These are phyloP conservation scores for Citrus sp. DNA, from an alignment of 345 rosid species.

Conservation along the genomic window DNA sequence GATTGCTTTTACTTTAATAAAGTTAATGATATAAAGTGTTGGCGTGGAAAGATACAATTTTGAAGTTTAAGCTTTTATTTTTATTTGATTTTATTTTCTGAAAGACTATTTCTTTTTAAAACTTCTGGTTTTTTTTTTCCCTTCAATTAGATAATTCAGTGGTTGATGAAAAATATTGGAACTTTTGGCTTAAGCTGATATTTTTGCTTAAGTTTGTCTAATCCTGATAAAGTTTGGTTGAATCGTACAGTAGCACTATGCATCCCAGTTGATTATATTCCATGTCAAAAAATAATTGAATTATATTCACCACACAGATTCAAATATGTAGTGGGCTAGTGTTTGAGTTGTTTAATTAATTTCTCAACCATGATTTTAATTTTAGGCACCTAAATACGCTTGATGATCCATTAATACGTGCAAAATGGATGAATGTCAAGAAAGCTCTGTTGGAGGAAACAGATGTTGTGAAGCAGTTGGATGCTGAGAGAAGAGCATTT, in stretches of 20 bases:
- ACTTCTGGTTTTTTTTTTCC: no score
- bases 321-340: not conserved
- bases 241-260: not conserved
- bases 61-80: not conserved
- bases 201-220: not conserved
- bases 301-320: not conserved
- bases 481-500: constrained; percentile 88
- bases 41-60: not conserved
- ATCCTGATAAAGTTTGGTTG: not conserved
- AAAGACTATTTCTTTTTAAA: no score
- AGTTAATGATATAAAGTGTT: not conserved
- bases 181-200: not conserved
- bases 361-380: not conserved
- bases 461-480: constrained; percentile 88
- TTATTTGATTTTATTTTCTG: not conserved
- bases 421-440: constrained; percentile 97
- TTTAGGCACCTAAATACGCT: constrained; percentile 75
- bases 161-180: not conserved
- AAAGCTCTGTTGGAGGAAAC: constrained; percentile 87
- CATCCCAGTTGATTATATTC: not conserved
- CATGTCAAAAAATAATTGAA: not conserved
- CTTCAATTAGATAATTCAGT: not conserved
- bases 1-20: not conserved
- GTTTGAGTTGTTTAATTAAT: not conserved
- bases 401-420: constrained; percentile 72